These are phyloP conservation scores for Candida peoriensis DNA, from an alignment of 805 yeast genomes.

Conservation along the genomic window DNA sequence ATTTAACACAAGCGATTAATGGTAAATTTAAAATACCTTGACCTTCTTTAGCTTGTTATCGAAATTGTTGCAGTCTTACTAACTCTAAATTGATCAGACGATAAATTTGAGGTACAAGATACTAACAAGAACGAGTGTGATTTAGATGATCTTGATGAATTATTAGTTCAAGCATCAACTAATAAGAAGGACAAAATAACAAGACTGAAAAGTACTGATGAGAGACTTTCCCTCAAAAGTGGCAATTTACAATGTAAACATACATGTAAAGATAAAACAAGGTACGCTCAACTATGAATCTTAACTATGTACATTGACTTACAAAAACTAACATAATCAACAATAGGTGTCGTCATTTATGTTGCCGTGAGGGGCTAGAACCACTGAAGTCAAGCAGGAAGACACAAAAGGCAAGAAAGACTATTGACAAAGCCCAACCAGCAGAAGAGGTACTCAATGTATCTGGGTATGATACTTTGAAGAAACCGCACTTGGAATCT, in stretches of 20 bases:
- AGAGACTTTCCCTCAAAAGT: constrained; percentile 25
- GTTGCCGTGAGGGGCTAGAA: constrained; percentile 42
- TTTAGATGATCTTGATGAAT: constrained; percentile 26
- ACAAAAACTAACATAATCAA: no score
- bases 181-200: constrained; percentile 2
- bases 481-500: constrained; percentile 10
- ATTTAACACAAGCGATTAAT: no score
- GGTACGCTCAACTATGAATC: constrained; percentile 6
- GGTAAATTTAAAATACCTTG: no score
- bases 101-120: constrained; percentile 17
- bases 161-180: constrained; percentile 19
- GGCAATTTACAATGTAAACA: constrained; percentile 34
- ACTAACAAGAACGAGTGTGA: constrained; percentile 17
- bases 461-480: constrained; percentile 8
- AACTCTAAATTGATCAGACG: constrained; percentile 10
- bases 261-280: constrained; percentile 32
- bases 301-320: constrained; percentile 1
- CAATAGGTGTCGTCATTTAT: constrained; percentile 39
- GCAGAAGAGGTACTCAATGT: background rate
- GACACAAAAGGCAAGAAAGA: background rate
- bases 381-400: constrained; percentile 1
- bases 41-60: no score
- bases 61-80: background rate
- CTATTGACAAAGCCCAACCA: background rate
- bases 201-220: background rate